Conservation (phyloP, 768 basidiomycete genomes). For the Lactarius pseudohatsudake region DNA sequence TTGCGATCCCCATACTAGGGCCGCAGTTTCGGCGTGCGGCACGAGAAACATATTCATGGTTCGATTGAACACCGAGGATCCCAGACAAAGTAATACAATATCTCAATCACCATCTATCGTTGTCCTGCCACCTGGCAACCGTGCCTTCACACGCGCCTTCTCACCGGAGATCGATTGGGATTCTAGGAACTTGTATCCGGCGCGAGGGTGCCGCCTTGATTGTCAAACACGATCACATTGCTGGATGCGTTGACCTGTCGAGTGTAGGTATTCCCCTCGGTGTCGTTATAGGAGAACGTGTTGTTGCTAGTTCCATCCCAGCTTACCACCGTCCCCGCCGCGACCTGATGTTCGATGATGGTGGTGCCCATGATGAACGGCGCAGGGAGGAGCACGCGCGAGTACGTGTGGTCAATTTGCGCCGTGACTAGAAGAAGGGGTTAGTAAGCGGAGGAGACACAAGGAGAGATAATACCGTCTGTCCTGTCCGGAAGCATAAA, state of each 20-base stretch:
- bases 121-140: slow-evolving; percentile 32
- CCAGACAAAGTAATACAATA: slow-evolving; percentile 12
- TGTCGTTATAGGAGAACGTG: slow-evolving; percentile 60
- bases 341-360: slow-evolving; percentile 57
- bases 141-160: slow-evolving; percentile 19
- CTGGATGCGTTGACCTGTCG: slow-evolving; percentile 60
- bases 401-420: slow-evolving; percentile 67
- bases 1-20: too few relatives aligned
- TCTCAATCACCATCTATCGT: neutral
- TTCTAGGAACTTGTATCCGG: too few relatives aligned
- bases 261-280: slow-evolving; percentile 33
- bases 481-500: slow-evolving; percentile 35
- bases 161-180: slow-evolving; percentile 1
- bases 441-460: neutral
- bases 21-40: too few relatives aligned
- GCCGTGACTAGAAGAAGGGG: slow-evolving; percentile 38
- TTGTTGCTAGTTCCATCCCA: slow-evolving; percentile 65
- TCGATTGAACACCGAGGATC: too few relatives aligned
- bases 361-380: slow-evolving; percentile 59
- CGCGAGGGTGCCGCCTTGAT: slow-evolving; percentile 46
- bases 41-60: too few relatives aligned
- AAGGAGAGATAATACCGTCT: slow-evolving; percentile 29
- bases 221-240: slow-evolving; percentile 60
- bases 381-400: slow-evolving; percentile 54
- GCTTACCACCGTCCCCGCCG: slow-evolving; percentile 47